Conservation (phyloP, 1,284 basidiomycete species). For the Anthracocystis setariae region DNA sequence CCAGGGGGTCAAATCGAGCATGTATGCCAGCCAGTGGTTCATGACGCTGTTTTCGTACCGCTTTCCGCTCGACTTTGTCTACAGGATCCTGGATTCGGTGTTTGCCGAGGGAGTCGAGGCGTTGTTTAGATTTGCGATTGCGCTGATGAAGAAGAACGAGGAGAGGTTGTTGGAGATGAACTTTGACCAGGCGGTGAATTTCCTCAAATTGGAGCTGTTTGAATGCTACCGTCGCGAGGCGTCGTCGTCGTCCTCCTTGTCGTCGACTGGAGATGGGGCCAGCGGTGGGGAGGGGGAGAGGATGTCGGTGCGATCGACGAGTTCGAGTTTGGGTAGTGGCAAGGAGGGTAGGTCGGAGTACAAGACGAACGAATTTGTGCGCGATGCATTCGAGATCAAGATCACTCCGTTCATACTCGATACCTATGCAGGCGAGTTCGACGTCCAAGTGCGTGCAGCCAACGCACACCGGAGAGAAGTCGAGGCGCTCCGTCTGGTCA, state of each 20-base stretch:
- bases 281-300: neutral
- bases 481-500: constrained; percentile 63
- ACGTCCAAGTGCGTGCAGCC: constrained; percentile 54
- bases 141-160: constrained; percentile 88
- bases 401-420: constrained; percentile 63
- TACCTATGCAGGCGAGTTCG: constrained; percentile 62
- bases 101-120: constrained; percentile 97
- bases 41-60: constrained; percentile 76
- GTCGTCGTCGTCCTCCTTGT: neutral
- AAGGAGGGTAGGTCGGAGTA: constrained; percentile 3
- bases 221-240: constrained; percentile 47
- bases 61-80: constrained; percentile 93
- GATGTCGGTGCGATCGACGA: neutral
- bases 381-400: constrained; percentile 61
- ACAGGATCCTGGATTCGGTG: constrained; percentile 92
- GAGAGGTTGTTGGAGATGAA: constrained; percentile 68
- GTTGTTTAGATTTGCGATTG: constrained; percentile 92
- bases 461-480: constrained; percentile 63
- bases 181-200: constrained; percentile 60
- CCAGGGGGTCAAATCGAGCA: constrained; percentile 87
- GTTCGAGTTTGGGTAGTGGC: too few relatives aligned
- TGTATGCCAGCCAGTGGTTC: constrained; percentile 97
- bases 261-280: too few relatives aligned
- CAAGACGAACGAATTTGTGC: constrained; percentile 56
- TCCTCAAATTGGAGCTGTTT: constrained; percentile 58